phyloP scores from a whole-genome alignment of 2,329 filamentous ascomycete species.

The Colletotrichum incanum region DNA sequence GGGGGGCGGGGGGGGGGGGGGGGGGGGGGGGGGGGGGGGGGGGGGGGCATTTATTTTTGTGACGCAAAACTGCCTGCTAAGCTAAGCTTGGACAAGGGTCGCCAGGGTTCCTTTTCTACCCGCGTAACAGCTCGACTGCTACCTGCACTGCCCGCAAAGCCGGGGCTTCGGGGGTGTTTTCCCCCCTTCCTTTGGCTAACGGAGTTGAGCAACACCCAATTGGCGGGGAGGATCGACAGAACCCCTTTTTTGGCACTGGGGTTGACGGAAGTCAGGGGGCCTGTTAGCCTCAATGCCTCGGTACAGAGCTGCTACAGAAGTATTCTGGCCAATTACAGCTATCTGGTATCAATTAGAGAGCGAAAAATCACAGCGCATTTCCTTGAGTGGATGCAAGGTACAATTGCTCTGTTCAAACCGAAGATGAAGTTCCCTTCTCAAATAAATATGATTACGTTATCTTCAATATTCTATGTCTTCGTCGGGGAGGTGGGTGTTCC shows the following conservation, averaged over 20 bases:
- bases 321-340: conserved; percentile 5
- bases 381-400: not conserved
- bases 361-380: not conserved
- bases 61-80: conserved; percentile 35
- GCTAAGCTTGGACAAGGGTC: conserved; percentile 28
- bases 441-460: not conserved
- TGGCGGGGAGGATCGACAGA: conserved; percentile 19
- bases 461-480: not conserved
- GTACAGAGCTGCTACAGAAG: conserved; percentile 1
- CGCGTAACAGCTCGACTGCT: not conserved
- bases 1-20: no score
- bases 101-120: not conserved
- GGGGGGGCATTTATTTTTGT: conserved; percentile 33
- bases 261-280: not conserved
- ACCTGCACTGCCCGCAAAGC: conserved; percentile 17
- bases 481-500: no score
- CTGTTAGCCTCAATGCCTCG: not conserved
- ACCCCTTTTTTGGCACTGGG: conserved; percentile 3
- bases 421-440: no score
- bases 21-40: no score
- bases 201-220: not conserved
- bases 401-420: not conserved
- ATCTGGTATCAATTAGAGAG: not conserved
- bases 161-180: not conserved
- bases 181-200: not conserved